A percentile compares a stretch with the other conserved stretches of the same genome.
These are phyloP conservation scores for Psilocybe azurescens DNA, from an alignment of 768 basidiomycete species.

Conservation along the genomic window DNA sequence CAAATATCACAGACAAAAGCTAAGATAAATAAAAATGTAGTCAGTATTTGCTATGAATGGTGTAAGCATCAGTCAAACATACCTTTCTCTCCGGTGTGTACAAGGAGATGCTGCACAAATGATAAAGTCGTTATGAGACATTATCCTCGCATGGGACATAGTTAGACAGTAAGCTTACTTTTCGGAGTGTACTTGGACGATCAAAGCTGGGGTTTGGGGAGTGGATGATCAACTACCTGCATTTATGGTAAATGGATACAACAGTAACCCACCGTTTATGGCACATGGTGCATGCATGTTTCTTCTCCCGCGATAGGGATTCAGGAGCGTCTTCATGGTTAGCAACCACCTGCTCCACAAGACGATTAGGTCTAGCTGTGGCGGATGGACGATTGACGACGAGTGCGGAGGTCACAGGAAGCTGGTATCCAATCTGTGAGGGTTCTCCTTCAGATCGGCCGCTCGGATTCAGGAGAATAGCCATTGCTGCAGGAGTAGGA, in stretches of 20 bases:
- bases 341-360: constrained; percentile 27
- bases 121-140: constrained; percentile 11
- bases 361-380: constrained; percentile 23
- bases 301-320: constrained; percentile 63
- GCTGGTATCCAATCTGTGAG: constrained; percentile 26
- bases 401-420: constrained; percentile 25
- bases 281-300: constrained; percentile 84
- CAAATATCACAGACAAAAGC: constrained; percentile 83
- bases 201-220: constrained; percentile 43
- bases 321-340: constrained; percentile 31
- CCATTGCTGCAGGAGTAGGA: constrained; percentile 55
- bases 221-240: constrained; percentile 25
- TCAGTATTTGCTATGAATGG: constrained; percentile 5
- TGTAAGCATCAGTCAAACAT: constrained; percentile 20
- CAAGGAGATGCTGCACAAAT: constrained; percentile 68
- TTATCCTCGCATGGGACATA: constrained; percentile 8
- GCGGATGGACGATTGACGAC: constrained; percentile 22
- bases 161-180: constrained; percentile 50
- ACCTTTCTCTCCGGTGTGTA: constrained; percentile 89
- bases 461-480: constrained; percentile 45
- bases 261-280: constrained; percentile 65
- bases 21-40: constrained; percentile 30
- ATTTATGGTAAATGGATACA: constrained; percentile 24
- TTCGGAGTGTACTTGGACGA: constrained; percentile 75
- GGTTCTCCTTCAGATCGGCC: constrained; percentile 35